phyloP scores from a whole-genome alignment of 176 grass and related monocot genomes.

The Lolium perenne region DNA sequence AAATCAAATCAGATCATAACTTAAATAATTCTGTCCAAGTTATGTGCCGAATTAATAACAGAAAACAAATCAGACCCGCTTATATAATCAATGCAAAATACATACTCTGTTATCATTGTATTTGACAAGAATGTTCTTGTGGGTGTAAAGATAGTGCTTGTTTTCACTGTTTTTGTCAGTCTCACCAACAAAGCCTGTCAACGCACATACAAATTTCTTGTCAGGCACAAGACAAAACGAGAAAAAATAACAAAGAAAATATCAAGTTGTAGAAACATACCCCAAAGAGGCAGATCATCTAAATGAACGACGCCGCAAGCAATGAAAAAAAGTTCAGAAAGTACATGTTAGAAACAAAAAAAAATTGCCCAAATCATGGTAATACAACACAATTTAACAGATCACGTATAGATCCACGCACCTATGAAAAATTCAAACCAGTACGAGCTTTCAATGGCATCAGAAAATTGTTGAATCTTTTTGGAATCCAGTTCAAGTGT shows the following conservation, averaged over 20 bases:
- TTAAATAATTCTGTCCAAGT: conserved; percentile 32
- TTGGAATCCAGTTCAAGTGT: conserved; percentile 72
- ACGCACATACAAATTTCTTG: conserved; percentile 22
- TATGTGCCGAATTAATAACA: conserved; percentile 70
- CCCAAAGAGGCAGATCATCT: conserved; percentile 99
- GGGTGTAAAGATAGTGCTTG: conserved; percentile 88
- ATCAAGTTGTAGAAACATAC: conserved; percentile 57
- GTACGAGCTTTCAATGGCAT: conserved; percentile 90
- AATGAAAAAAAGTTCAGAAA: conserved; percentile 38
- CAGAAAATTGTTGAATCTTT: conserved; percentile 82
- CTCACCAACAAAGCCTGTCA: conserved; percentile 89
- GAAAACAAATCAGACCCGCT: conserved; percentile 5
- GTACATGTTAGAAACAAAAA: conserved; percentile 45
- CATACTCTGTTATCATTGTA: conserved; percentile 82
- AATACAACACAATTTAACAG: conserved; percentile 8
- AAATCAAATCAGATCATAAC: conserved; percentile 15
- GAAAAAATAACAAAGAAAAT: conserved; percentile 18
- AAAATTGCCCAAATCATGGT: conserved; percentile 26
- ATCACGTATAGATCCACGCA: conserved; percentile 51
- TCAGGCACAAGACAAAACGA: conserved; percentile 21
- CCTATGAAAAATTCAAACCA: conserved; percentile 99
- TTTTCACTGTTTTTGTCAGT: conserved; percentile 90
- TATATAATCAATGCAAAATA: conserved; percentile 31
- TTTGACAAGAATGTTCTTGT: conserved; percentile 83
- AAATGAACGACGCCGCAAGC: conserved; percentile 37